Evolutionary conservation across 2,329 filamentous ascomycete species (phyloP).

Genomic region (Exophiala aquamarina): DNA sequence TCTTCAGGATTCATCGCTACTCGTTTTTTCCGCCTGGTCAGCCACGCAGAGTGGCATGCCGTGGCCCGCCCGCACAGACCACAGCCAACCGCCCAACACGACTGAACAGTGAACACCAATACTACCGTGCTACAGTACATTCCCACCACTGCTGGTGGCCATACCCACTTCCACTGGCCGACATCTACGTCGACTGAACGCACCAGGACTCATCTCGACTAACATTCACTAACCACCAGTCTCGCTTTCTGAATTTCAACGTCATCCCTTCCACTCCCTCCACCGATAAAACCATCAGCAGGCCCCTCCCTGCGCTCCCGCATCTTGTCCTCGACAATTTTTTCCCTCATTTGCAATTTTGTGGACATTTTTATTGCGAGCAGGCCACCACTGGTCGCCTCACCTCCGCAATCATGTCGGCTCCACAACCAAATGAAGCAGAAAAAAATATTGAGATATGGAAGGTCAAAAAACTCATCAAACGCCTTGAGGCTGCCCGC

Average conservation of each 20-base stretch:
- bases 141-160: no score
- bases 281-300: not conserved
- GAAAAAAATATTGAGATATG: conserved; percentile 91
- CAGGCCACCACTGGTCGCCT: conserved; percentile 20
- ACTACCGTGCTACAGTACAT: no score
- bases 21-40: no score
- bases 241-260: not conserved
- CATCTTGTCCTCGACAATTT: not conserved
- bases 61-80: no score
- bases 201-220: no score
- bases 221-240: no score
- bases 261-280: not conserved
- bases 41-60: no score
- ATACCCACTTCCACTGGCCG: no score
- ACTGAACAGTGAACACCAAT: no score
- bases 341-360: conserved; percentile 9
- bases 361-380: conserved; percentile 3
- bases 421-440: conserved; percentile 83
- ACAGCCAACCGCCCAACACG: no score
- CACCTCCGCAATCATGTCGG: conserved; percentile 67
- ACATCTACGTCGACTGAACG: no score
- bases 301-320: not conserved
- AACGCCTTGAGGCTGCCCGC: conserved; percentile 92
- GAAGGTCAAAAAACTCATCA: conserved; percentile 99
- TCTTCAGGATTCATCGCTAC: no score